Evolutionary conservation across 345 rosid species (phyloP), one percentile per base, ranked within the genome.

Genomic region (Brassica rapa): DNA sequence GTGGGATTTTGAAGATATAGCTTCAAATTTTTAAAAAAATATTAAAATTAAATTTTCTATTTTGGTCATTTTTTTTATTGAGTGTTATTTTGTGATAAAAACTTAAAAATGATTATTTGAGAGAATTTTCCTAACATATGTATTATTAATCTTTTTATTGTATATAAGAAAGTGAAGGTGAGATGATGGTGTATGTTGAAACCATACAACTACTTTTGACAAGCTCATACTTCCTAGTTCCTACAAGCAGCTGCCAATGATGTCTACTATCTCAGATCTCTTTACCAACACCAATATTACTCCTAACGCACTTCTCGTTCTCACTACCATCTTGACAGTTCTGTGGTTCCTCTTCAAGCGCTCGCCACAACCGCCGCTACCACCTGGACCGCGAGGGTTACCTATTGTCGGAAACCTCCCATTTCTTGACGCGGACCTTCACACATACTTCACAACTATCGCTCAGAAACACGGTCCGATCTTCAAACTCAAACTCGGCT

Each of bases 371-470:
- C 81, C 76, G 77, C 71, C 66, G 63, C 71, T 80, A 5, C 88
- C 88, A 0, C 90, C 90, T 0, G 90, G 92, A 33, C 90, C 90
- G 0, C 56, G 15, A 3, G 87, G 92, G 29, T 57, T 88, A 27
- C 89, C 90, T 0, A 2, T 88, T 0, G 73, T 88, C 62, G 90
- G 90, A 11, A 79, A 77, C 86, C 82, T 88, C 11, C 87, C 84
- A 1, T 86, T 80, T 80, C 80, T 88, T 39, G 83, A 77, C 7
- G 83, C 86, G 5, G 57, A 86, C 32, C 84, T 88, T 66, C 88
- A 85, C 79, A 77, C 63, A 16, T 82, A 85, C 71, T 82, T 88
- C 70, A 60, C 82, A 57, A 55, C 14, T 19, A 69, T 86, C 1
- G 76, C 86, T 14, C 15, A 62, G 55, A 70, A 7, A 12, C 61